A percentile compares a stretch with the other conserved stretches of the same genome.
phyloP scores from a whole-genome alignment of 2,329 filamentous ascomycete genomes.

The Aspergillus sp. region DNA sequence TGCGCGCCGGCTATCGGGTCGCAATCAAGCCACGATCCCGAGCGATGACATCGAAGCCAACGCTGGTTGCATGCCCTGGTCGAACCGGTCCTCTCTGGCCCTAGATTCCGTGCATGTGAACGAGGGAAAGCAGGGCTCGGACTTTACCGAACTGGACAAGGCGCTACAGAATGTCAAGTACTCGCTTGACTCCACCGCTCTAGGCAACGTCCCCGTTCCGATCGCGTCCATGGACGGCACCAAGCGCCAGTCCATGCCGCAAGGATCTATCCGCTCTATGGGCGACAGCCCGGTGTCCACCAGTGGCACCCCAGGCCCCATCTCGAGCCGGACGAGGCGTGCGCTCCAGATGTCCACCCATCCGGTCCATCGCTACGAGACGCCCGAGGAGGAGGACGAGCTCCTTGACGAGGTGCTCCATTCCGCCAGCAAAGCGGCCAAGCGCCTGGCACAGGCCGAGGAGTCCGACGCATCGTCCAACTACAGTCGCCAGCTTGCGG shows the following conservation, averaged over 20 bases:
- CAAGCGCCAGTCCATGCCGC: constrained; percentile 42
- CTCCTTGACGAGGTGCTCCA: constrained; percentile 84
- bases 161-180: constrained; percentile 60
- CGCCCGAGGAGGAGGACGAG: constrained; percentile 94
- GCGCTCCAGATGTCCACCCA: constrained; percentile 68
- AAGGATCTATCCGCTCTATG: constrained; percentile 28
- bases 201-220: constrained; percentile 37
- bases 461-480: constrained; percentile 51
- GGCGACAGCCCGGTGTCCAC: constrained; percentile 26
- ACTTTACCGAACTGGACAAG: constrained; percentile 60
- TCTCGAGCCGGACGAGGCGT: constrained; percentile 76
- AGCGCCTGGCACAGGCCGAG: constrained; percentile 58
- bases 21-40: constrained; percentile 79
- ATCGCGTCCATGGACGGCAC: constrained; percentile 28
- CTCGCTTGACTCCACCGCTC: constrained; percentile 49
- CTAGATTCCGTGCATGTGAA: constrained; percentile 60
- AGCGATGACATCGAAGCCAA: constrained; percentile 90
- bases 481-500: constrained; percentile 44
- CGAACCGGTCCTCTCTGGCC: constrained; percentile 79
- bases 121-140: constrained; percentile 46
- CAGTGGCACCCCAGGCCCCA: constrained; percentile 45
- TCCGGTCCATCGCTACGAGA: constrained; percentile 82
- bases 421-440: constrained; percentile 72
- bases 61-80: constrained; percentile 86
- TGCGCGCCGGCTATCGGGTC: constrained; percentile 85